phyloP scores from a whole-genome alignment of 371 early-diverging fungal genomes.

The Capniomyces stellatus region DNA sequence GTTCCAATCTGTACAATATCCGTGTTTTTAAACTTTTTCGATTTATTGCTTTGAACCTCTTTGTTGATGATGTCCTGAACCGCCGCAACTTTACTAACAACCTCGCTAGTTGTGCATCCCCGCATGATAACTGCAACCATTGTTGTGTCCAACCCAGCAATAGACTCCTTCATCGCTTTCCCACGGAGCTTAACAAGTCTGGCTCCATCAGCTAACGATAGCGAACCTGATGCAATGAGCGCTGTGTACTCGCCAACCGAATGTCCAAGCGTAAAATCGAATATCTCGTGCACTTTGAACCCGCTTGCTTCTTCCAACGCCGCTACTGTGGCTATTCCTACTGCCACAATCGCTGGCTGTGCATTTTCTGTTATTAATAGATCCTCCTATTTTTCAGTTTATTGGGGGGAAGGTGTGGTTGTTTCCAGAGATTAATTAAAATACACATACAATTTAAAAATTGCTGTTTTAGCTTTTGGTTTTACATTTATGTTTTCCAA shows the following conservation, averaged over 20 bases:
- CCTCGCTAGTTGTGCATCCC: conserved; percentile 24
- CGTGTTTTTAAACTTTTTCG: conserved; percentile 4
- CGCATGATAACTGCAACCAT: conserved; percentile 80
- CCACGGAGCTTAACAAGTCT: conserved; percentile 72
- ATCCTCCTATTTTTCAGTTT: no score
- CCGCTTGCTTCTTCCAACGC: conserved; percentile 70
- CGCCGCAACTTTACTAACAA: conserved; percentile 46
- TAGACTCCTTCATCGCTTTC: conserved; percentile 66
- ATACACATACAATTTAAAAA: no score
- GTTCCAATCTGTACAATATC: conserved; percentile 56
- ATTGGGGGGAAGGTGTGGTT: no score
- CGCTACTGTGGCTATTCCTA: conserved; percentile 71
- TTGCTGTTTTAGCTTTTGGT: no score
- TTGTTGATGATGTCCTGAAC: conserved; percentile 31
- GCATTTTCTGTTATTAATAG: conserved; percentile 76
- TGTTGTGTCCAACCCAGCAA: conserved; percentile 46
- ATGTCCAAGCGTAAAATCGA: conserved; percentile 71
- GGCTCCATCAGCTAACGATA: conserved; percentile 63
- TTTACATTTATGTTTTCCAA: no score
- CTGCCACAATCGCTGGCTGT: conserved; percentile 86
- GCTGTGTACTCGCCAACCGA: conserved; percentile 91
- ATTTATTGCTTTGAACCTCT: not conserved
- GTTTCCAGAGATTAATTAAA: no score
- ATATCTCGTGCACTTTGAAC: conserved; percentile 48
- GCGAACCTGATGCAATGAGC: conserved; percentile 54